Evolutionary conservation across 2,329 filamentous ascomycete species (phyloP), one percentile per base, ranked within the genome.

Genomic region (Ophiostoma sp.): DNA sequence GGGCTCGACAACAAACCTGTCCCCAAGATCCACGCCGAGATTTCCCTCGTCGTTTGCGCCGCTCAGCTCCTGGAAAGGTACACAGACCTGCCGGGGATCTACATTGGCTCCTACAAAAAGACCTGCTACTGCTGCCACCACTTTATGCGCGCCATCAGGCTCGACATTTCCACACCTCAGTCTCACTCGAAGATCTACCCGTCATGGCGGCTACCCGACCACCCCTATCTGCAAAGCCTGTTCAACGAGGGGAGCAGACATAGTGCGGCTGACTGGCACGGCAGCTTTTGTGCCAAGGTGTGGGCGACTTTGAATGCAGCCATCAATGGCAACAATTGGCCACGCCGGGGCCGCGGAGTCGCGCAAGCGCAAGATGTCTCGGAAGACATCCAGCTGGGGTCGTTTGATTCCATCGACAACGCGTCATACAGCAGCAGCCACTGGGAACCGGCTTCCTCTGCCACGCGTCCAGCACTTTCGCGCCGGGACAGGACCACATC

Each of bases 51-150:
- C 13, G 39, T 41, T 41, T 31, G 27, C 27, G 39, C 39, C 39
- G 27, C 31, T 8, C 31, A 10, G 60, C 15, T 41, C 8, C 39
- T 41, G 13, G 10, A 41, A 41, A 31, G 27, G 27, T 31, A 13
- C 39, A 41, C 6, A 41, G 39, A 8, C 39, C 39, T 41, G 31
- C 60, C 60, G 1, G 0, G 17, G 17, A 20, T 64, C 33, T 36
- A 64, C 60, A 36, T 64, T 20, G 60, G 31, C 31, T 64, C 60
- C 13, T 64, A n/a, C 60, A 64, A 64, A 13, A 64, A 36, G 31
- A 4, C 60, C 15, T 64, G 60, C 33, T 64, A n/a, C 60, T n/a
- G 17, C 60, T 64, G 60, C 60, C 1, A 36, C 15, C 5, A 7
- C 0, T 15, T 64, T 20, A 35, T 36, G 5, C 60, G 15, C 7